Base-by-base conservation (phyloP, 306 rosid genomes). In the Cucumis melo region DNA sequence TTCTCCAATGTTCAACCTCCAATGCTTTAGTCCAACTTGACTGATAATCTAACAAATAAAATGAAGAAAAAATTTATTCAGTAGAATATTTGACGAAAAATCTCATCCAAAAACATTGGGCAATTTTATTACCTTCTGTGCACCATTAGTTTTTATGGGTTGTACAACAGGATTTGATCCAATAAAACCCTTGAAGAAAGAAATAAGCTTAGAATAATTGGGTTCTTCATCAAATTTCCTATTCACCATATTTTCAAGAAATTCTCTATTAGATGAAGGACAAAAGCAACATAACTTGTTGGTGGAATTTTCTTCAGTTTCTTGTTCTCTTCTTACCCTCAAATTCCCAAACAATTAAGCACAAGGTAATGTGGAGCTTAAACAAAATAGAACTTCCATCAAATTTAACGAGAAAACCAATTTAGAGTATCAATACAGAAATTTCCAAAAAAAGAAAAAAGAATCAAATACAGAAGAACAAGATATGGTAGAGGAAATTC, bases 201-300 rank as follows among this genome's bases (percentile, higher is more conserved):
- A 86, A 78, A 91, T 90, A 64, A 93, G 78, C 85, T 88, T 91
- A 8, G 90, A 87, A 82, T 93, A 93, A 82, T 91, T 91, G 53
- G 98, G 98, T 78, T 91, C 98, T 84, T 93, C 98, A 46, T 93
- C 98, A 85, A 93, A 93, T 84, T 86, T 93, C 98, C 91, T 91
- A 85, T 87, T 93, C 79, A 93, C 98, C 75, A 93, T 97, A 62
- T 74, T 77, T 86, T 91, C 97, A 65, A 93, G 96, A 88, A 93
- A 93, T 65, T 87, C 92, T 81, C 77, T 91, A 55, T 91, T 84
- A 78, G 98, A 91, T 73, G 91, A 79, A 19, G 97, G 98, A 81
- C 97, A 93, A 86, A 86, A 87, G 85, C 97, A 89, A 83, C 97
- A 93, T 80, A 93, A 77, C 87, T n/a, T n/a, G n/a, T n/a, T n/a